Percentiles rank a stretch among this genome's conserved stretches.
phyloP scores from a whole-genome alignment of 768 basidiomycete genomes.

The Pulveroboletus sp. region DNA sequence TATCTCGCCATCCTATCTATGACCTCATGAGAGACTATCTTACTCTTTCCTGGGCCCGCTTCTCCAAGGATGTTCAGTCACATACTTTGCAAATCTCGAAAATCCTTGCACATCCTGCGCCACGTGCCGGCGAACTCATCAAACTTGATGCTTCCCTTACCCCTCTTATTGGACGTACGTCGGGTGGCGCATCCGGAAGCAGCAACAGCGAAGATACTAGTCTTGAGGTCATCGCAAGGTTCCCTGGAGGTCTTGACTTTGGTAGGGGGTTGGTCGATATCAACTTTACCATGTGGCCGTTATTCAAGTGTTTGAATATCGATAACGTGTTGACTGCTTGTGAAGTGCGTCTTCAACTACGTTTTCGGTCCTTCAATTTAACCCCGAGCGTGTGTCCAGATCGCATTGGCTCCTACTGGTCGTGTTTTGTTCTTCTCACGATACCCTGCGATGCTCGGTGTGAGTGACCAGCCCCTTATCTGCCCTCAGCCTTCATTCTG shows the following conservation, averaged over 20 bases:
- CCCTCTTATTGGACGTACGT: conserved; percentile 37
- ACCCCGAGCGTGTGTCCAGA: conserved; percentile 35
- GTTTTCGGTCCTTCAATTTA: not conserved
- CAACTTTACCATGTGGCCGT: conserved; percentile 95
- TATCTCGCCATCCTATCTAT: conserved; percentile 91
- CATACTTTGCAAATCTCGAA: conserved; percentile 89
- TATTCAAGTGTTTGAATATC: conserved; percentile 89
- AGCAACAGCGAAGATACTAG: conserved; percentile 36
- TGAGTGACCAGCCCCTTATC: conserved; percentile 28
- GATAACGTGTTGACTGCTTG: conserved; percentile 92
- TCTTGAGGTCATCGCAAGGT: conserved; percentile 82
- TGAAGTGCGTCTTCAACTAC: conserved; percentile 49
- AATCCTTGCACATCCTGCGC: conserved; percentile 82
- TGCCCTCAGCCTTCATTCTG: not conserved
- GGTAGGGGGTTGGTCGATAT: conserved; percentile 87
- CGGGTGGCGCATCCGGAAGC: conserved; percentile 36
- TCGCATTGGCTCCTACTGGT: conserved; percentile 83
- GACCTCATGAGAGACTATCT: conserved; percentile 94
- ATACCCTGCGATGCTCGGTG: conserved; percentile 88
- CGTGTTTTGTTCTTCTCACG: conserved; percentile 83
- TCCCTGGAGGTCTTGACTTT: conserved; percentile 92
- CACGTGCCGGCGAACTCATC: conserved; percentile 81
- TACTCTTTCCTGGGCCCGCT: conserved; percentile 92
- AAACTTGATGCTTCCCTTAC: conserved; percentile 78
- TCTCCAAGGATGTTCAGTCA: conserved; percentile 89